phyloP scores from a whole-genome alignment of 1,139 yeast genomes.

The Candida sp. region DNA sequence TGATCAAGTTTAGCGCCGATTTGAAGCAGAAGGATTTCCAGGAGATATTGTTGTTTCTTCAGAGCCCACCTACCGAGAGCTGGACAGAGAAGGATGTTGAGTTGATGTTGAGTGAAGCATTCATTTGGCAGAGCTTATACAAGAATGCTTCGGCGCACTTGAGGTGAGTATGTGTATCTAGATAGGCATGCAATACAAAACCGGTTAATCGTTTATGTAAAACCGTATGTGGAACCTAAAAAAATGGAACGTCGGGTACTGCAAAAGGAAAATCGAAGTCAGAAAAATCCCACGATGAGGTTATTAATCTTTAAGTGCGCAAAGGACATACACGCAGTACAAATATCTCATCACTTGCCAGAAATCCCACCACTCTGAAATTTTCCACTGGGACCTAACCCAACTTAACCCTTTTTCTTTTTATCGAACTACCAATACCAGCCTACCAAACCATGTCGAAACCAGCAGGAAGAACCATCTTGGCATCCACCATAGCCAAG shows the following conservation, averaged over 20 bases:
- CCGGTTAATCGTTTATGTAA: too few species aligned
- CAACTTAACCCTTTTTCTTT: neutral
- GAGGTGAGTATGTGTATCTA: conserved; percentile 23
- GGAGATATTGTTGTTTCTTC: conserved; percentile 88
- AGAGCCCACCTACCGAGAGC: conserved; percentile 80
- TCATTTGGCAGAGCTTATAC: conserved; percentile 93
- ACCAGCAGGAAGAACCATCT: conserved; percentile 76
- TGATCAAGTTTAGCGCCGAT: conserved; percentile 83
- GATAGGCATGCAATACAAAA: neutral
- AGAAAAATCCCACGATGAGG: too few species aligned
- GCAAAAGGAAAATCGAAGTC: too few species aligned
- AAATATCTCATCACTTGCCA: neutral
- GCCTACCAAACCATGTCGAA: conserved; percentile 15
- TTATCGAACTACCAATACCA: neutral
- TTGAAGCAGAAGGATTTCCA: conserved; percentile 92
- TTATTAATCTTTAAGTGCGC: too few species aligned
- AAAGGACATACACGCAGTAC: neutral
- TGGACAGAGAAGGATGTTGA: conserved; percentile 96
- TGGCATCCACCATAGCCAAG: conserved; percentile 90
- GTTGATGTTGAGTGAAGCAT: conserved; percentile 91
- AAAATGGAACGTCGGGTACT: too few species aligned
- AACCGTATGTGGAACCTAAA: too few species aligned
- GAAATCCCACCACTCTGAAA: neutral
- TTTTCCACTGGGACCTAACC: neutral
- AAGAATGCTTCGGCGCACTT: conserved; percentile 89